These are phyloP conservation scores for Endocalyx cinctus DNA, from an alignment of 2,329 filamentous ascomycete species.

Conservation along the genomic window DNA sequence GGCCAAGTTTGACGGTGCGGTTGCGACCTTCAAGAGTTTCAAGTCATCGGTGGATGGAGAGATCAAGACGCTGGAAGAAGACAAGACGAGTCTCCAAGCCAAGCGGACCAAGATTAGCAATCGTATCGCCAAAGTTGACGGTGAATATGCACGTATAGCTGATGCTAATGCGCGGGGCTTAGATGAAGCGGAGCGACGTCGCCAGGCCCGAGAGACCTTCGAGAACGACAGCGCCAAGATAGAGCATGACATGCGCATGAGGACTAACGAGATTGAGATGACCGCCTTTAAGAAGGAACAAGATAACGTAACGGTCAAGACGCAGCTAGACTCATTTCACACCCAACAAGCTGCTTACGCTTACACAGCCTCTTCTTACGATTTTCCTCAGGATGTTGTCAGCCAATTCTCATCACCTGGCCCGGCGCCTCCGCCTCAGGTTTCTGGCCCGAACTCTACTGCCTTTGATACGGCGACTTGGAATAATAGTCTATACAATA, in stretches of 20 bases:
- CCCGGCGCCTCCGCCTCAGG: slow-evolving; percentile 14
- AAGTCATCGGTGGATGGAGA: slow-evolving; percentile 60
- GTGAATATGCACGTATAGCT: slow-evolving; percentile 65
- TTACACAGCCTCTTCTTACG: slow-evolving; percentile 26
- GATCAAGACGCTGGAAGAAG: slow-evolving; percentile 58
- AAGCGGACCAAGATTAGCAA: slow-evolving; percentile 69
- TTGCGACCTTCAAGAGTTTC: slow-evolving; percentile 50
- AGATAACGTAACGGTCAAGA: slow-evolving; percentile 33
- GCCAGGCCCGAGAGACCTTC: slow-evolving; percentile 44
- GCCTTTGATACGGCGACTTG: slow-evolving; percentile 26
- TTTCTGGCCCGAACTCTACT: slow-evolving; percentile 10
- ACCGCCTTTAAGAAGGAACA: slow-evolving; percentile 35
- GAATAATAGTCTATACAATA: slow-evolving; percentile 28
- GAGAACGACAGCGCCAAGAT: slow-evolving; percentile 41
- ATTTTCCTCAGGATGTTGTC: slow-evolving; percentile 18
- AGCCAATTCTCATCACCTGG: slow-evolving; percentile 17
- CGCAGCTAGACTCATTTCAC: slow-evolving; percentile 35
- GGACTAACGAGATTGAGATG: slow-evolving; percentile 32
- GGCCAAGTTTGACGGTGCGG: slow-evolving; percentile 54
- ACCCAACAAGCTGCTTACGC: slow-evolving; percentile 28
- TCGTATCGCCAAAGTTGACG: slow-evolving; percentile 67
- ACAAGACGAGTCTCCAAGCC: slow-evolving; percentile 58
- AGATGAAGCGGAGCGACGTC: slow-evolving; percentile 57
- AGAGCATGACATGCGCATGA: slow-evolving; percentile 39
- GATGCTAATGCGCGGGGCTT: slow-evolving; percentile 64